phyloP scores from a whole-genome alignment of 441 rosid genomes.

The Corymbia calophylla region DNA sequence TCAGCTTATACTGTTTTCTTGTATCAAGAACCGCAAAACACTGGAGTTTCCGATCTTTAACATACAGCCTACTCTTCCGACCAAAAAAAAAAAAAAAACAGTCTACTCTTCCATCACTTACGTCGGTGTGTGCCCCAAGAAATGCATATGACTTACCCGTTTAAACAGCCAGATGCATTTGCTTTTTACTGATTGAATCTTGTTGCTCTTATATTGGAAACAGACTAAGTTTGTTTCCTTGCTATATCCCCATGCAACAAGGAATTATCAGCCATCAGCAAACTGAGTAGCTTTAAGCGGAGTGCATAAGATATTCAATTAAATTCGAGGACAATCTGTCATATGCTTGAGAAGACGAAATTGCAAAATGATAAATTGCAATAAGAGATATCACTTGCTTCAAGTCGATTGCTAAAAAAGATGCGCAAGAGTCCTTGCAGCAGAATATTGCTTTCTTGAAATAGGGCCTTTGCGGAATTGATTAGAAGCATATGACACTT shows the following conservation, averaged over 20 bases:
- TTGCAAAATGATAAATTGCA: not conserved
- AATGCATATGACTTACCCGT: not conserved
- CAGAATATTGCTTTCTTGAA: not conserved
- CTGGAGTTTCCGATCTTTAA: not conserved
- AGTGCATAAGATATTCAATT: not conserved
- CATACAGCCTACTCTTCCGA: not conserved
- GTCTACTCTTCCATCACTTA: not conserved
- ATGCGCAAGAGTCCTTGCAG: not conserved
- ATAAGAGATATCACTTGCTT: not conserved
- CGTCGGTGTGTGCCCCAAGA: not conserved
- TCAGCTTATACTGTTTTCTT: not conserved
- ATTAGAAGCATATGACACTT: not conserved
- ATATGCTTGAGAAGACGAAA: not conserved
- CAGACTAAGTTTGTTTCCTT: not conserved
- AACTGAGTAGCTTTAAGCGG: not conserved
- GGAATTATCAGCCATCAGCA: not conserved
- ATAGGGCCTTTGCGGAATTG: not conserved
- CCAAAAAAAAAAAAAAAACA: too few relatives aligned
- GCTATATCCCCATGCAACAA: too few relatives aligned
- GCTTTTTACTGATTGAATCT: not conserved
- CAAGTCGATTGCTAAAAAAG: not conserved
- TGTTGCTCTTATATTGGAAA: not conserved
- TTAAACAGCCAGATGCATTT: not conserved
- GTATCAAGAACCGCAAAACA: not conserved
- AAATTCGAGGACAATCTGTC: too few relatives aligned